Evolutionary conservation across 1,284 basidiomycete species (phyloP).

Genomic region (Leucoagaricus sp.): DNA sequence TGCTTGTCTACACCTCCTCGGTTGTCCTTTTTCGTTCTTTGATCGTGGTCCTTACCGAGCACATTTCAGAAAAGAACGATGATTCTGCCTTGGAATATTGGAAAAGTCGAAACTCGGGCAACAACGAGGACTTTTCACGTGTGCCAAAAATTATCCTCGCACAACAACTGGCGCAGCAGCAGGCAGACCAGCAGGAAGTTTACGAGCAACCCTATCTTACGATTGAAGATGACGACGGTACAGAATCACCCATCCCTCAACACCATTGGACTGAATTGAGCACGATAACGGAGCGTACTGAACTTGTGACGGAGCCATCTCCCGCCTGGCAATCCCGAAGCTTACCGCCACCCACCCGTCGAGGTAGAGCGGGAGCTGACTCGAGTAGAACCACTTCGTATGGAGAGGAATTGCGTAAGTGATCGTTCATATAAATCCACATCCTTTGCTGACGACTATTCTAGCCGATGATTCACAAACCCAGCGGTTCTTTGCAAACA

Average conservation of each 20-base stretch:
- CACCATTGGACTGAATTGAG: slow-evolving; percentile 37
- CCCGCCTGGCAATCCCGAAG: slow-evolving; percentile 44
- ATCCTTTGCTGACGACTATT: background rate
- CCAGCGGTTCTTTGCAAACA: slow-evolving; percentile 6
- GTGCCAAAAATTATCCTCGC: slow-evolving; percentile 58
- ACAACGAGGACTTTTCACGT: slow-evolving; percentile 38
- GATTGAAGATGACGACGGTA: slow-evolving; percentile 11
- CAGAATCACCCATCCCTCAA: background rate
- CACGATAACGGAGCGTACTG: slow-evolving; percentile 67
- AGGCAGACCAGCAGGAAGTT: background rate
- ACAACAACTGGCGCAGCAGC: slow-evolving; percentile 44
- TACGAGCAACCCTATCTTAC: slow-evolving; percentile 18
- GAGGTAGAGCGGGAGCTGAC: slow-evolving; percentile 36
- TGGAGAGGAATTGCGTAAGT: slow-evolving; percentile 59
- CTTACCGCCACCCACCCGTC: slow-evolving; percentile 39
- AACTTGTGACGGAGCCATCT: slow-evolving; percentile 54
- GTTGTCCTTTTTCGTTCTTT: background rate
- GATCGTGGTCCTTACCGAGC: background rate
- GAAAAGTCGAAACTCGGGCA: slow-evolving; percentile 6
- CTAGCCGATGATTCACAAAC: slow-evolving; percentile 13
- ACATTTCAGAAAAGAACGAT: background rate
- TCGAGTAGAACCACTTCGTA: slow-evolving; percentile 59
- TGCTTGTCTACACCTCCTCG: slow-evolving; percentile 18
- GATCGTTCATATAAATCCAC: background rate
- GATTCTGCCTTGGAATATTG: slow-evolving; percentile 14